Conservation (phyloP, 768 basidiomycete species). For the Strobilomyces dryophilus region DNA sequence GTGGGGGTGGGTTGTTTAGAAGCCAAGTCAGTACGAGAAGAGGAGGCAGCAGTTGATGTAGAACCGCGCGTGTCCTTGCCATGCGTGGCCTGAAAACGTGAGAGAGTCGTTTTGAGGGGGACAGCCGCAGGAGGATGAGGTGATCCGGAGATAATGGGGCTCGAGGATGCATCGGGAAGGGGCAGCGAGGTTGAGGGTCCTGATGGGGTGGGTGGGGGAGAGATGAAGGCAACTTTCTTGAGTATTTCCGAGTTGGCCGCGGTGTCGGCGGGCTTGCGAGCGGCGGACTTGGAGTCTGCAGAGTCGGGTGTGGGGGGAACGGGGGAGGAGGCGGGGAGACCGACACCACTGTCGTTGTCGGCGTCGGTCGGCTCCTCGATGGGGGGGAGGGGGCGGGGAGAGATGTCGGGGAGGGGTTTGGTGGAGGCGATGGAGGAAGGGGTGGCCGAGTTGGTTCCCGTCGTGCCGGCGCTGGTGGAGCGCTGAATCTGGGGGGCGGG, state of each 20-base stretch:
- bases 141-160: conserved; percentile 31
- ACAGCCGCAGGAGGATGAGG: conserved; percentile 27
- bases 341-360: conserved; percentile 33
- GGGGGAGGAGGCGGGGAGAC: conserved; percentile 33
- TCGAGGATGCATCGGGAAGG: conserved; percentile 44
- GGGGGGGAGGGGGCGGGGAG: conserved; percentile 43
- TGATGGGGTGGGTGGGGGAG: conserved; percentile 68
- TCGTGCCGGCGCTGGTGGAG: conserved; percentile 26
- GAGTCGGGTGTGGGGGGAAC: conserved; percentile 20
- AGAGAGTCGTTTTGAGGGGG: conserved; percentile 59
- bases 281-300: conserved; percentile 26
- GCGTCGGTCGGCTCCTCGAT: conserved; percentile 40
- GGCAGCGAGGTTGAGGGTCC: conserved; percentile 46
- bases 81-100: conserved; percentile 73
- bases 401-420: conserved; percentile 74
- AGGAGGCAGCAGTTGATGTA: conserved; percentile 54
- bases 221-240: conserved; percentile 88
- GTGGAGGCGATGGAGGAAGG: conserved; percentile 47
- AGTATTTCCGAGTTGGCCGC: conserved; percentile 44
- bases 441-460: conserved; percentile 35
- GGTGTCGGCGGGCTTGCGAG: conserved; percentile 38
- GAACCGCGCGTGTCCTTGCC: conserved; percentile 66
- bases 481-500: conserved; percentile 27
- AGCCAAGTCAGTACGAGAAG: conserved; percentile 59
- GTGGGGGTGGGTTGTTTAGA: conserved; percentile 47